Percentiles rank a stretch among this genome's conserved stretches.
These are phyloP conservation scores for Cryptococcus floricola DNA, from an alignment of 1,284 basidiomycete genomes.

Conservation along the genomic window DNA sequence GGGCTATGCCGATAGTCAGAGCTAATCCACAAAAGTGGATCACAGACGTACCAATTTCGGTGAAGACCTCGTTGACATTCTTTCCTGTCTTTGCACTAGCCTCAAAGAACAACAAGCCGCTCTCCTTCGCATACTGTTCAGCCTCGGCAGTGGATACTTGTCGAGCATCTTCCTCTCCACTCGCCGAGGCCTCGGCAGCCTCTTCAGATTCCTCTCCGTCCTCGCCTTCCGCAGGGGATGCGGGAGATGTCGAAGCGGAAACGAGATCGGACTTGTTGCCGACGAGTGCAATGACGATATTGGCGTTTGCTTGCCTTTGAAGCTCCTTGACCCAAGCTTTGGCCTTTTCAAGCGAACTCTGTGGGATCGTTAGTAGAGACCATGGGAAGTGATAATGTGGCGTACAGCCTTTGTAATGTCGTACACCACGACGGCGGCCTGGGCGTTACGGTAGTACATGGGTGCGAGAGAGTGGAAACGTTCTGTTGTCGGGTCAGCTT, in stretches of 20 bases:
- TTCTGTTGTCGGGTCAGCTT: slow-evolving; percentile 9
- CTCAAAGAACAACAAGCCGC: slow-evolving; percentile 92
- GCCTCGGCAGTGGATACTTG: slow-evolving; percentile 93
- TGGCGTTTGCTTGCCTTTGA: slow-evolving; percentile 96
- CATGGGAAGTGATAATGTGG: slow-evolving; percentile 1
- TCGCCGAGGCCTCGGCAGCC: slow-evolving; percentile 29
- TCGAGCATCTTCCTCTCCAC: slow-evolving; percentile 63
- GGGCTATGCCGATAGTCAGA: slow-evolving; percentile 57
- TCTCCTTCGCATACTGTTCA: slow-evolving; percentile 90
- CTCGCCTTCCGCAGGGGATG: slow-evolving; percentile 72
- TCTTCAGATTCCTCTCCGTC: slow-evolving; percentile 49
- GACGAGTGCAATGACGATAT: slow-evolving; percentile 95
- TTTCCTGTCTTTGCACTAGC: slow-evolving; percentile 97
- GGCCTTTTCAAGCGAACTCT: slow-evolving; percentile 91
- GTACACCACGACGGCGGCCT: slow-evolving; percentile 93
- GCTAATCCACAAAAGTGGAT: slow-evolving; percentile 1
- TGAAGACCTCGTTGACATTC: slow-evolving; percentile 94
- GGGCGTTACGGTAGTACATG: slow-evolving; percentile 98
- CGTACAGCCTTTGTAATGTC: slow-evolving; percentile 72
- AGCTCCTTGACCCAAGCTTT: slow-evolving; percentile 99
- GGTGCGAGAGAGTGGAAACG: slow-evolving; percentile 57
- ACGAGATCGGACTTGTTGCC: slow-evolving; percentile 96
- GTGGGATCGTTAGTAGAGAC: background rate
- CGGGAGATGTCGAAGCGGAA: slow-evolving; percentile 44
- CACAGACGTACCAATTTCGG: slow-evolving; percentile 77